Percentiles rank a stretch among this genome's conserved stretches.
phyloP scores from a whole-genome alignment of 2,329 filamentous ascomycete genomes.

The Aspergillus luchuensis region DNA sequence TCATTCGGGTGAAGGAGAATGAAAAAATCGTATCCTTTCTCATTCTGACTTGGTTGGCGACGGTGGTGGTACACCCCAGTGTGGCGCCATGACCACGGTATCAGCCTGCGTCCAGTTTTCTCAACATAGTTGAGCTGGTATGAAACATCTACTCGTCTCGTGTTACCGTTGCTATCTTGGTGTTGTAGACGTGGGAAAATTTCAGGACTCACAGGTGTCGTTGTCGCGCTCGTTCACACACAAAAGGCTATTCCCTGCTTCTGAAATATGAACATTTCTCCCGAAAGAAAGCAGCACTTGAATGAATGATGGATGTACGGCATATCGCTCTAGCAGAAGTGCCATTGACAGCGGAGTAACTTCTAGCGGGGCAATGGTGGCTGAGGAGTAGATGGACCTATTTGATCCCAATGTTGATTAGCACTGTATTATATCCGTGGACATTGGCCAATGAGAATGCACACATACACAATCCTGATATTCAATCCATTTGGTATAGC shows the following conservation, averaged over 20 bases:
- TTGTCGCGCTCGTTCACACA: neutral
- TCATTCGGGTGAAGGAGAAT: neutral
- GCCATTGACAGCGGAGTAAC: neutral
- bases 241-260: neutral
- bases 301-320: neutral
- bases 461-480: neutral
- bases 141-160: neutral
- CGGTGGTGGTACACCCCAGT: neutral
- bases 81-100: conserved; percentile 1
- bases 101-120: neutral
- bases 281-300: neutral
- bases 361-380: neutral
- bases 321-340: neutral
- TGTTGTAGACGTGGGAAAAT: too few species aligned
- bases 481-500: neutral
- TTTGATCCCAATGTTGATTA: too few species aligned
- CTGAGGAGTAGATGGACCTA: neutral
- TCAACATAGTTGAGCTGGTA: neutral
- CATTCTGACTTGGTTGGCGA: neutral
- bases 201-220: neutral
- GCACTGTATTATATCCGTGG: neutral
- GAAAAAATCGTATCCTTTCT: neutral
- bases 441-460: neutral
- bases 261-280: neutral
- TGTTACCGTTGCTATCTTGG: neutral